A percentile compares a stretch with the other conserved stretches of the same genome.
These are phyloP conservation scores for Phytophthora sp. DNA, from an alignment of 352 stramenopile species.

Conservation along the genomic window DNA sequence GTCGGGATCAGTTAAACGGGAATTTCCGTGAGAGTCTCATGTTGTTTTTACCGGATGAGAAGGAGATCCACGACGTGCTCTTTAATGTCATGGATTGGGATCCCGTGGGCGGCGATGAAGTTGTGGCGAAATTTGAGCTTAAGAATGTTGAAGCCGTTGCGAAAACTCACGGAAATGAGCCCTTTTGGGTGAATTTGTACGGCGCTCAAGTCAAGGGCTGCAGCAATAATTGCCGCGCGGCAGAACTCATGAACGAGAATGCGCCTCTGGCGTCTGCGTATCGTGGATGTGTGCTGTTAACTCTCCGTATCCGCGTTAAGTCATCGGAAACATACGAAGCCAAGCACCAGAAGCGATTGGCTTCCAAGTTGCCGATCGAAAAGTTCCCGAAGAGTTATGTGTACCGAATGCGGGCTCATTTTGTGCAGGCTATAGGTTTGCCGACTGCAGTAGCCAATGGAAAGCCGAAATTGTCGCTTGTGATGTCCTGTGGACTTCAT, in stretches of 20 bases:
- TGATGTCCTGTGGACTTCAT: slow-evolving; percentile 61
- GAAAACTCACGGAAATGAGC: slow-evolving; percentile 35
- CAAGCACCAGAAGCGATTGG: slow-evolving; percentile 74
- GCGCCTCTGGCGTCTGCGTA: slow-evolving; percentile 71
- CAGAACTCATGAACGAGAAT: slow-evolving; percentile 68
- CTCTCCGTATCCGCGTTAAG: slow-evolving; percentile 59
- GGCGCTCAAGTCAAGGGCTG: slow-evolving; percentile 60
- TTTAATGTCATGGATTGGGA: slow-evolving; percentile 80
- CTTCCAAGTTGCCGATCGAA: slow-evolving; percentile 49
- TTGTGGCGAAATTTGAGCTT: slow-evolving; percentile 62
- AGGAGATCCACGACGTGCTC: slow-evolving; percentile 31
- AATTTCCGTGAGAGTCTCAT: slow-evolving; percentile 77
- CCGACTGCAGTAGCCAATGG: slow-evolving; percentile 33
- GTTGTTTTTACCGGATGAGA: slow-evolving; percentile 44
- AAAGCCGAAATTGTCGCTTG: slow-evolving; percentile 53
- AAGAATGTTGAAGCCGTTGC: slow-evolving; percentile 45
- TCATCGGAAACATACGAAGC: slow-evolving; percentile 65
- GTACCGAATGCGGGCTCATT: slow-evolving; percentile 74
- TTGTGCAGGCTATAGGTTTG: slow-evolving; percentile 66
- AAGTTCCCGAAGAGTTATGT: slow-evolving; percentile 59
- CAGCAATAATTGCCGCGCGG: slow-evolving; percentile 45
- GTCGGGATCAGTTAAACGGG: slow-evolving; percentile 60
- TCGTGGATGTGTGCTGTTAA: slow-evolving; percentile 78
- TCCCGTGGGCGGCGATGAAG: slow-evolving; percentile 64
- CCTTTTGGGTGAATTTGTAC: slow-evolving; percentile 83